phyloP scores from a whole-genome alignment of 495 filamentous ascomycete genomes.

The Talaromyces nanjingensis region DNA sequence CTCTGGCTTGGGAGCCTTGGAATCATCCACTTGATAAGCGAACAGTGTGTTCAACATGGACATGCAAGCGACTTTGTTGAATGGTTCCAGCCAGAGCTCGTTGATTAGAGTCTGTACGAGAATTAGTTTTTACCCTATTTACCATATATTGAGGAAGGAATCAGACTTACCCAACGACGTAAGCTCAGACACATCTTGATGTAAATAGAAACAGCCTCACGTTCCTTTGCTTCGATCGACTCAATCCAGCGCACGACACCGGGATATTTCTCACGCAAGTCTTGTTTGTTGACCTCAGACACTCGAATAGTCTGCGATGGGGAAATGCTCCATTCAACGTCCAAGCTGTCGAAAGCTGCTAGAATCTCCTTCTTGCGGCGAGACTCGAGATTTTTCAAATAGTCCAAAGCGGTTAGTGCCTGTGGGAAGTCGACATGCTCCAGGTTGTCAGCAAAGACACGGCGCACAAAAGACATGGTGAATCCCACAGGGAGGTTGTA shows the following conservation, averaged over 20 bases:
- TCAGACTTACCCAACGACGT: slow-evolving; percentile 57
- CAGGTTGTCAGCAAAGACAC: slow-evolving; percentile 52
- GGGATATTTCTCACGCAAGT: slow-evolving; percentile 39
- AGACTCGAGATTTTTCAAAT: slow-evolving; percentile 61
- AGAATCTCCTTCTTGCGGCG: slow-evolving; percentile 55
- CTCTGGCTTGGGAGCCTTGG: slow-evolving; percentile 41
- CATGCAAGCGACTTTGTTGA: slow-evolving; percentile 63
- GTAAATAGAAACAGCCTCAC: slow-evolving; percentile 54
- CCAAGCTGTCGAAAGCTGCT: slow-evolving; percentile 36
- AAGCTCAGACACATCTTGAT: slow-evolving; percentile 60
- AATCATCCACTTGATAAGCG: slow-evolving; percentile 41
- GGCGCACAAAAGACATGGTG: slow-evolving; percentile 56
- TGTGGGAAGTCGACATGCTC: slow-evolving; percentile 63
- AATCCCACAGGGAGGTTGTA: slow-evolving; percentile 62
- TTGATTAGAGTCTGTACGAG: slow-evolving; percentile 55
- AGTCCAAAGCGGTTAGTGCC: slow-evolving; percentile 64
- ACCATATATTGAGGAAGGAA: not conserved
- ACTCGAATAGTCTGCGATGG: slow-evolving; percentile 7
- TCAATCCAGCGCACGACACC: slow-evolving; percentile 49
- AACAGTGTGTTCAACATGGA: slow-evolving; percentile 76
- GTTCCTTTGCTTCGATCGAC: slow-evolving; percentile 45
- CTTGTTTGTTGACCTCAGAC: slow-evolving; percentile 30
- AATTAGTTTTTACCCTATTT: not conserved
- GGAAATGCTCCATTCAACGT: slow-evolving; percentile 27
- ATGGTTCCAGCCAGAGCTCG: slow-evolving; percentile 57